A percentile compares a stretch with the other conserved stretches of the same genome.
These are phyloP conservation scores for Crithidia sp. DNA, from an alignment of 208 protist genomes.

Conservation along the genomic window DNA sequence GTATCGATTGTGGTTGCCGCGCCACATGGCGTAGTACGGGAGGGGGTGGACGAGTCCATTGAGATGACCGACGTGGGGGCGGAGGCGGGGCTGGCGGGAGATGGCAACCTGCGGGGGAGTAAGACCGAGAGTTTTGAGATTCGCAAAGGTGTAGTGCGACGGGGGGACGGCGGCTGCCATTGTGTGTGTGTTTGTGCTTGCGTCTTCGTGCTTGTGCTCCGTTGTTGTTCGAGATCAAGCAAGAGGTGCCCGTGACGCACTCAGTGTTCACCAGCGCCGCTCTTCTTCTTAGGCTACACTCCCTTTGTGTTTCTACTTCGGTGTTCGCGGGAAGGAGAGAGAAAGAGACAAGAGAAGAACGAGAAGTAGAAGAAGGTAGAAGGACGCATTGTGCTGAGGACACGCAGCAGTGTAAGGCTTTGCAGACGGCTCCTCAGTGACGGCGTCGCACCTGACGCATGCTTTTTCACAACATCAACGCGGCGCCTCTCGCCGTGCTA, in stretches of 20 bases:
- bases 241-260: neutral
- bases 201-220: neutral
- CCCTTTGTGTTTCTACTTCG: no score
- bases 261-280: no score
- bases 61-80: slow-evolving; percentile 66
- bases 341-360: no score
- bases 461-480: no score
- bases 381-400: no score
- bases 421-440: no score
- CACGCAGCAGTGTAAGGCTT: no score
- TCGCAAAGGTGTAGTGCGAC: slow-evolving; percentile 73
- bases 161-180: slow-evolving; percentile 46
- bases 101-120: slow-evolving; percentile 71
- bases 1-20: slow-evolving; percentile 90
- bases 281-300: no score
- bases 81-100: slow-evolving; percentile 81
- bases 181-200: neutral
- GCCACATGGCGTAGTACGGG: slow-evolving; percentile 91
- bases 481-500: no score
- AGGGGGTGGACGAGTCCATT: slow-evolving; percentile 86
- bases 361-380: no score
- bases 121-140: slow-evolving; percentile 67
- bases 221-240: neutral
- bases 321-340: no score
- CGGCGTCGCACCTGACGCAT: no score